Percentiles rank a stretch among this genome's conserved stretches.
These are phyloP conservation scores for Castanopsis chinensis DNA, from an alignment of 306 rosid species.

Conservation along the genomic window DNA sequence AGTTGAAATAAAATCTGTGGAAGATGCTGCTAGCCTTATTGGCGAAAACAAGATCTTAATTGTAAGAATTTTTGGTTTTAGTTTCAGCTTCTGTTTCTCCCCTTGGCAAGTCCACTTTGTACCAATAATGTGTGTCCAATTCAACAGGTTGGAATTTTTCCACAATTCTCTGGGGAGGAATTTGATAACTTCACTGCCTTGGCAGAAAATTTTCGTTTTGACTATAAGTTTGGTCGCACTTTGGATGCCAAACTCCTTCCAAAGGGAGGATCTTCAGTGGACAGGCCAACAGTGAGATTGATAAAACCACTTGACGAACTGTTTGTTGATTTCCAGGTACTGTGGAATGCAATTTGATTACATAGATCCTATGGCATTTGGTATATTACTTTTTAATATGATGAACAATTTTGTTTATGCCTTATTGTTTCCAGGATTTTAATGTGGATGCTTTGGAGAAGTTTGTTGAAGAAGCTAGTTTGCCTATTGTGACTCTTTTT, in stretches of 20 bases:
- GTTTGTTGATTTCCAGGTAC: constrained; percentile 74
- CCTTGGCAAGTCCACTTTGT: neutral
- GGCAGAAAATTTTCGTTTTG: constrained; percentile 83
- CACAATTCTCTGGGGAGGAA: constrained; percentile 76
- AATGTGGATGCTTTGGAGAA: constrained; percentile 64
- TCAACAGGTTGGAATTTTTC: constrained; percentile 80
- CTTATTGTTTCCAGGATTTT: constrained; percentile 55
- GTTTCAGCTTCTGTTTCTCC: neutral
- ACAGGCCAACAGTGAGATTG: constrained; percentile 69
- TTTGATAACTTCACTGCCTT: constrained; percentile 51
- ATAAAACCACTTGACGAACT: constrained; percentile 93
- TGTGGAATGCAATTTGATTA: neutral
- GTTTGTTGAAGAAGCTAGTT: constrained; percentile 67
- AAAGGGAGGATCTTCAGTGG: constrained; percentile 67
- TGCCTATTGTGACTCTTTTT: constrained; percentile 63
- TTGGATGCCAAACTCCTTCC: constrained; percentile 80
- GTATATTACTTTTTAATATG: neutral
- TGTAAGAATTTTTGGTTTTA: constrained; percentile 47
- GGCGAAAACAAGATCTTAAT: constrained; percentile 58
- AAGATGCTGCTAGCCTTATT: constrained; percentile 53
- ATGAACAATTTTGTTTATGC: neutral
- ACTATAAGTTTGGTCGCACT: constrained; percentile 78
- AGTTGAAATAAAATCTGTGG: constrained; percentile 59
- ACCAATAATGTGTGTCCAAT: neutral
- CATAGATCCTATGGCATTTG: neutral